Percentiles rank a stretch among this genome's conserved stretches.
Conservation (phyloP, 148 eudicot species). For the Cornus controversa region DNA sequence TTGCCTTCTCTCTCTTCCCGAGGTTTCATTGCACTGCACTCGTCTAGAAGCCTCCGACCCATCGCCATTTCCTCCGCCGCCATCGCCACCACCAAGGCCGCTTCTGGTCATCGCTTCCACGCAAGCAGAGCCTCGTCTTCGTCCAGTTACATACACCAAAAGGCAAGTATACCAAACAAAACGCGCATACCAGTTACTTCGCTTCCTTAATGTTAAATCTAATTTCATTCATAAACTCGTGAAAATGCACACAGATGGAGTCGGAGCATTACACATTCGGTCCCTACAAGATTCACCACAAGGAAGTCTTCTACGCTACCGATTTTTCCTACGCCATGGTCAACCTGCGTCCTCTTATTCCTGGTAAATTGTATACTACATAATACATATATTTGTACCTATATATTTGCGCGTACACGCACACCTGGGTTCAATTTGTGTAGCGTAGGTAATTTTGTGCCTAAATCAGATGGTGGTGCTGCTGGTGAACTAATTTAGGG, state of each 20-base stretch:
- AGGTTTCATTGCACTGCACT: not conserved
- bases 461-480: not conserved
- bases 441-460: not conserved
- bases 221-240: not conserved
- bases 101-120: not conserved
- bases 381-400: not conserved
- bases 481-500: not conserved
- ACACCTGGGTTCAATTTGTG: not conserved
- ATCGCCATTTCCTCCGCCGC: not conserved
- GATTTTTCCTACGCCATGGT: constrained; percentile 75
- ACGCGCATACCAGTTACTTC: not conserved
- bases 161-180: constrained; percentile 3
- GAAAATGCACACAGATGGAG: constrained; percentile 46
- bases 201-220: not conserved
- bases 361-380: constrained; percentile 49
- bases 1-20: constrained; percentile 6
- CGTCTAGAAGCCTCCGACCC: constrained; percentile 3
- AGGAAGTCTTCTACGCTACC: constrained; percentile 77
- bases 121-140: constrained; percentile 18
- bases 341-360: constrained; percentile 83
- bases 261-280: constrained; percentile 56
- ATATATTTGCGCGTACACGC: not conserved
- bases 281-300: constrained; percentile 62
- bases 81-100: not conserved
- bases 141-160: not conserved